phyloP scores from a whole-genome alignment of 2,329 filamentous ascomycete genomes.

The Fusarium dimerum region DNA sequence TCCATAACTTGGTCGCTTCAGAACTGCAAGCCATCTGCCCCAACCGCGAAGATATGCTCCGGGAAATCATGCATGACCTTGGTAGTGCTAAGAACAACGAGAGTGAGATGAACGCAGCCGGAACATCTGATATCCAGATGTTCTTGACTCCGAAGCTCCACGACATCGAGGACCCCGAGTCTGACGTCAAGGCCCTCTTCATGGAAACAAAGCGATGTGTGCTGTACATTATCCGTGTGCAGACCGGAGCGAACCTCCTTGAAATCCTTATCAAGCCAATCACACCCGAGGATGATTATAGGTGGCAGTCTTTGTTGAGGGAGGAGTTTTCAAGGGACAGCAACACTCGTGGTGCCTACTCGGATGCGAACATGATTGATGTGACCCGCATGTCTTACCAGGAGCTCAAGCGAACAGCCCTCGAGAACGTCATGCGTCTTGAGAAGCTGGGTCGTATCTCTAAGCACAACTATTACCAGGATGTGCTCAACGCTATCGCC shows the following conservation, averaged over 20 bases:
- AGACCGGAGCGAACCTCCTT: slow-evolving; percentile 87
- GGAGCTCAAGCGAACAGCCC: slow-evolving; percentile 86
- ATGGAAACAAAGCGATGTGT: slow-evolving; percentile 99
- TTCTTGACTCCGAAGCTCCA: slow-evolving; percentile 88
- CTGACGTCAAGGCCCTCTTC: slow-evolving; percentile 86
- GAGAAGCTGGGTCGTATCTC: slow-evolving; percentile 87
- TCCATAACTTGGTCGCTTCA: slow-evolving; percentile 82
- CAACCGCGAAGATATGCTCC: slow-evolving; percentile 79
- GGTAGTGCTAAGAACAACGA: slow-evolving; percentile 97
- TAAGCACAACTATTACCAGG: slow-evolving; percentile 91
- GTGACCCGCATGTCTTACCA: slow-evolving; percentile 87
- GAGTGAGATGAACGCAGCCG: slow-evolving; percentile 84
- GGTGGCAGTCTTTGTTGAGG: slow-evolving; percentile 78
- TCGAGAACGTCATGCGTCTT: slow-evolving; percentile 90
- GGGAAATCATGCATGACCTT: slow-evolving; percentile 89
- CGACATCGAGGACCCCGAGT: slow-evolving; percentile 89
- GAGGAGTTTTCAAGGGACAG: slow-evolving; percentile 74
- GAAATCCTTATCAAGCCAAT: slow-evolving; percentile 94
- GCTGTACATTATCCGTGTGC: slow-evolving; percentile 95
- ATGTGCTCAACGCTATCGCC: slow-evolving; percentile 95
- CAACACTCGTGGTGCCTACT: slow-evolving; percentile 80
- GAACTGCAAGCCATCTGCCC: slow-evolving; percentile 80
- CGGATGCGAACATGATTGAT: slow-evolving; percentile 85
- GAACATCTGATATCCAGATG: slow-evolving; percentile 86
- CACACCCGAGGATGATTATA: slow-evolving; percentile 80